Percentiles rank a stretch among this genome's conserved stretches.
These are phyloP conservation scores for Xylaria nigripes DNA, from an alignment of 495 filamentous ascomycete species.

Conservation along the genomic window DNA sequence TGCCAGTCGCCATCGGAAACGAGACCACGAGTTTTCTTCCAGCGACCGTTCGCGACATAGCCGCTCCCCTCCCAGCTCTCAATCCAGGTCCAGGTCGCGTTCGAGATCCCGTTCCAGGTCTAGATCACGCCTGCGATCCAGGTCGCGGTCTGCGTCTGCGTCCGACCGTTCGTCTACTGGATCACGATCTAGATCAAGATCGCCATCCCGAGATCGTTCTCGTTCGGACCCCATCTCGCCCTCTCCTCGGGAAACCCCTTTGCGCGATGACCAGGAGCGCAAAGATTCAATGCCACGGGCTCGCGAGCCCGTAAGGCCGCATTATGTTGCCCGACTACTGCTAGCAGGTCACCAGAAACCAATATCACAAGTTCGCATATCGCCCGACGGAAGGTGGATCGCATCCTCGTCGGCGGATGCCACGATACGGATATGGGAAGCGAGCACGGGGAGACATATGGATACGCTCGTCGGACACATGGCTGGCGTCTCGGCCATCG, in stretches of 20 bases:
- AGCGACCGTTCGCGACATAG: conserved; percentile 24
- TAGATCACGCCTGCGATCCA: conserved; percentile 20
- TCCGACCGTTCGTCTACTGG: conserved; percentile 29
- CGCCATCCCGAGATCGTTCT: conserved; percentile 11
- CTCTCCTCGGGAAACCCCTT: conserved; percentile 22
- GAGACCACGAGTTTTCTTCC: conserved; percentile 31
- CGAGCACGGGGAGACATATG: conserved; percentile 62
- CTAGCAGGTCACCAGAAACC: conserved; percentile 69
- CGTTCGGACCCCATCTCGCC: conserved; percentile 17
- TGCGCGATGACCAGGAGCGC: conserved; percentile 5
- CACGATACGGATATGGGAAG: conserved; percentile 86
- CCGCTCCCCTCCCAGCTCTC: conserved; percentile 21
- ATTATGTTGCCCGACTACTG: conserved; percentile 29
- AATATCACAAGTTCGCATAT: conserved; percentile 82
- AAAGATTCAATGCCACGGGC: conserved; percentile 4
- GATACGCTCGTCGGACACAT: conserved; percentile 91
- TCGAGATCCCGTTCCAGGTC: conserved; percentile 17
- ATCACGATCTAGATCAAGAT: conserved; percentile 26
- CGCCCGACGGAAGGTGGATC: conserved; percentile 80
- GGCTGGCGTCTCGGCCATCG: conserved; percentile 80
- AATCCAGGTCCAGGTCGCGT: conserved; percentile 24
- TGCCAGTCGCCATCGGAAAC: conserved; percentile 11
- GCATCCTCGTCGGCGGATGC: conserved; percentile 85
- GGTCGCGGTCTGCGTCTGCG: conserved; percentile 1
- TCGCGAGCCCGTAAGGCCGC: conserved; percentile 24